A percentile compares a stretch with the other conserved stretches of the same genome.
These are phyloP conservation scores for Erythrobasidium hasegawianum DNA, from an alignment of 1,284 basidiomycete genomes.

Conservation along the genomic window DNA sequence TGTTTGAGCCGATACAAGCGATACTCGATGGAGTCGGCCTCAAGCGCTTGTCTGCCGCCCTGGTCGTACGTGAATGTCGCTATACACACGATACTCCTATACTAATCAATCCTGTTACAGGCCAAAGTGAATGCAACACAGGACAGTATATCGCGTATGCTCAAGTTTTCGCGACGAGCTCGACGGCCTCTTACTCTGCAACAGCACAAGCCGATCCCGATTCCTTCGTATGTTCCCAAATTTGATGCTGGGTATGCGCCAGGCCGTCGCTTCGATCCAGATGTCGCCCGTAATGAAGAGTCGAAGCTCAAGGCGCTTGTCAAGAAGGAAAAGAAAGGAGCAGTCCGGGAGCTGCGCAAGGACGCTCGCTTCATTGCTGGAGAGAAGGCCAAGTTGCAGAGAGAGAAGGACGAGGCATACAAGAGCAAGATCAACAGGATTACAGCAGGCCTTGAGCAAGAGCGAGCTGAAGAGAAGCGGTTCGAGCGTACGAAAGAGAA, in stretches of 20 bases:
- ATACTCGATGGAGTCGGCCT: slow-evolving; percentile 60
- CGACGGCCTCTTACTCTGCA: slow-evolving; percentile 81
- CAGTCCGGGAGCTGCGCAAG: slow-evolving; percentile 91
- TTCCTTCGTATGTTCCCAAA: slow-evolving; percentile 86
- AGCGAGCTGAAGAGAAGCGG: slow-evolving; percentile 91
- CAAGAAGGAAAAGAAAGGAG: slow-evolving; percentile 96
- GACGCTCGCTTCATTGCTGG: slow-evolving; percentile 89
- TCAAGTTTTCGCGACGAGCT: slow-evolving; percentile 67
- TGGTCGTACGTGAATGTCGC: slow-evolving; percentile 56
- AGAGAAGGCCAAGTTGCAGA: slow-evolving; percentile 76
- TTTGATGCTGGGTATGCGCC: slow-evolving; percentile 82
- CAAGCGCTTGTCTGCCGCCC: slow-evolving; percentile 54
- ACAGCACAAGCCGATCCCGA: slow-evolving; percentile 93
- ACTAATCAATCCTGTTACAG: slow-evolving; percentile 8
- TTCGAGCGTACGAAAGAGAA: slow-evolving; percentile 63
- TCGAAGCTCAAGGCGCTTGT: slow-evolving; percentile 81
- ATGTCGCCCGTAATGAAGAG: slow-evolving; percentile 81
- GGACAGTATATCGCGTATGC: slow-evolving; percentile 58
- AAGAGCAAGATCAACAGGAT: slow-evolving; percentile 57
- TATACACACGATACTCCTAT: neutral
- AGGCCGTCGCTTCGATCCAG: slow-evolving; percentile 80
- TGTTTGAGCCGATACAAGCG: slow-evolving; percentile 65
- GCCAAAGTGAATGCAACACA: slow-evolving; percentile 46
- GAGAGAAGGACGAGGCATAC: slow-evolving; percentile 72
- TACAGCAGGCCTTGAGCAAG: slow-evolving; percentile 75